Evolutionary conservation across 169 alveolate genomes (phyloP), one percentile per base, ranked within the genome.

Genomic region (Condylostoma magnum): DNA sequence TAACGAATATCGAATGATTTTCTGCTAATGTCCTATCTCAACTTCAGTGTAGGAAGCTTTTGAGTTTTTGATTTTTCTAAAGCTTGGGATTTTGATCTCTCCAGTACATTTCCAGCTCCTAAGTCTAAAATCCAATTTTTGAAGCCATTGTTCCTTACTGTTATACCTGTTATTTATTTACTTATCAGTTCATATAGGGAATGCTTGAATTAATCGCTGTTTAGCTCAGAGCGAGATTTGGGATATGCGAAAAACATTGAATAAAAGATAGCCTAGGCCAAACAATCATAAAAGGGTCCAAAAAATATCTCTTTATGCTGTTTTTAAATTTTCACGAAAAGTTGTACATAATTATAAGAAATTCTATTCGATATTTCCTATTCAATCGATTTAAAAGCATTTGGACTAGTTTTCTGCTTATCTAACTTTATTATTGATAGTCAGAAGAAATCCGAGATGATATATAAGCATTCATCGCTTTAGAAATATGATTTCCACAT

Each of bases 241-340:
- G 89, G 89, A 48, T 53, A 82, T 2, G 89, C 89, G 27, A 60
- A 76, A 56, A 70, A 82, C 31, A 76, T 15, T 1, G 79, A 77
- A 27, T 58, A 76, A 60, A 76, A 82, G 6, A 82, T 79, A 47
- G 86, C 70, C 67, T 82, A 66, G 2, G 89, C 89, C 5, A 82
- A 52, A 8, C 38, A 50, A 66, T 81, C 83, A 48, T 67, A 81
- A 68, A 63, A 76, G 25, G 20, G 27, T 37, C 70, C 54, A 37
- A 69, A 75, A 60, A 79, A 79, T 2, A 34, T 53, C 18, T 71
- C 84, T 46, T 51, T 68, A 18, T 41, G 34, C 2, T 63, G 5
- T 0, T 3, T 4, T 3, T 63, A 36, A 0, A 44, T 46, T 3
- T 8, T 3, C 20, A 44, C 3, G 46, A 22, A 41, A 5, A 63